Base-by-base conservation (phyloP, 495 filamentous ascomycete genomes). In the Arthonia radiata region DNA sequence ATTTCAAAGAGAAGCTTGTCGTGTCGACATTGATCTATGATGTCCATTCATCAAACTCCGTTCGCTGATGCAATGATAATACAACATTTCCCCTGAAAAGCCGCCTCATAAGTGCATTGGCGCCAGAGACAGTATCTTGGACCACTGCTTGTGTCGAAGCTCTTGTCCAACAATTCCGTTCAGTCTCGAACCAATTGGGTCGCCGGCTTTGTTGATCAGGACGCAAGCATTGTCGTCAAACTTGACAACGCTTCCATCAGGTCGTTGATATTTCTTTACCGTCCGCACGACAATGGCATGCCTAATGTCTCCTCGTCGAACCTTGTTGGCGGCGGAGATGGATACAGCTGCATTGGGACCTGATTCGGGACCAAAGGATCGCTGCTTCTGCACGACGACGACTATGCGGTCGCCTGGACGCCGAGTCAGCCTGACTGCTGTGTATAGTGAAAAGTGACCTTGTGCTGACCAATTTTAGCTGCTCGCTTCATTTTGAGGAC, bases 201-300 rank as follows among this genome's bases (percentile, higher is more conserved):
- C 86, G 3, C 89, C 89, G 4, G 77, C 61, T 61, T 99, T 99
- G 50, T 89, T 93, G 46, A 99, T 74, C 44, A 99, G 50, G 15
- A 94, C 89, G 46, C 86, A 99, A 11, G 86, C 86, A 54, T 94
- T 99, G 44, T 99, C 86, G 54, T 86, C 86, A 50, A 94, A 99
- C 24, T 67, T 66, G 24, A 99, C 70, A 22, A 82, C 63, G 39
- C 71, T 78, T 15, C 86, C 86, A 54, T 99, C 86, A 4, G 62
- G 59, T 19, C 86, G 59, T 43, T 81, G 72, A 33, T 78, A 62
- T 47, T 80, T 72, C 52, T 94, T 83, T 39, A 50, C 64, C 28
- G 78, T 91, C 10, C 86, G 77, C 15, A 99, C 86, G 2, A 99
- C 71, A 4, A 99, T 77, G 6, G 86, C 86, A 48, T 99, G 86